These are phyloP conservation scores for Nannochloropsis salina DNA, from an alignment of 108 stramenopile genomes.

Conservation along the genomic window DNA sequence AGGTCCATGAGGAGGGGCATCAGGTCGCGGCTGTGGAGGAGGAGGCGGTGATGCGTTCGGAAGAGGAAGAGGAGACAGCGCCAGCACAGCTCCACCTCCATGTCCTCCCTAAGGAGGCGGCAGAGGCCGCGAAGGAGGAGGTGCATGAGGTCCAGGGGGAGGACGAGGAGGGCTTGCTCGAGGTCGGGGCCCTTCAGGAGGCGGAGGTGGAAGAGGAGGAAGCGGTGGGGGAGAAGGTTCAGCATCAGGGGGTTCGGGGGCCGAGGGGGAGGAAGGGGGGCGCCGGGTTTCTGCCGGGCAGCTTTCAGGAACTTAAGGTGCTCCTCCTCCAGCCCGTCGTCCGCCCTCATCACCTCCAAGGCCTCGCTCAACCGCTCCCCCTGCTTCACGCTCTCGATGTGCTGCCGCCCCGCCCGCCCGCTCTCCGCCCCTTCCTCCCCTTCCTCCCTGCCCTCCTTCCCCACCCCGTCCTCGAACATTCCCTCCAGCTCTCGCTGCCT, in stretches of 20 bases:
- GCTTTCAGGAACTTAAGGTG: constrained; percentile 24
- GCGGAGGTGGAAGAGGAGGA: constrained; percentile 61
- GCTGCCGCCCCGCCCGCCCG: constrained; percentile 72
- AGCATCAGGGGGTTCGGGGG: constrained; percentile 64
- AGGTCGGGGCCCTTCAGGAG: constrained; percentile 74
- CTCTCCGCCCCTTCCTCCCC: constrained; percentile 45
- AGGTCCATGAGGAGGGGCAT: background rate
- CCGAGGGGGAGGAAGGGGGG: constrained; percentile 22
- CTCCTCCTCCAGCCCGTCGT: constrained; percentile 31
- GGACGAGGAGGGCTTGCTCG: constrained; percentile 80
- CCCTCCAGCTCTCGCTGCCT: constrained; percentile 79
- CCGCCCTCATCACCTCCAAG: constrained; percentile 70
- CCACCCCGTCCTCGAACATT: constrained; percentile 69
- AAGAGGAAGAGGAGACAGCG: constrained; percentile 39
- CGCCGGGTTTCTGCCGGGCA: constrained; percentile 55
- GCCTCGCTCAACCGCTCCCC: constrained; percentile 92
- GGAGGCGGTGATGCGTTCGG: constrained; percentile 29
- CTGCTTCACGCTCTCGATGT: constrained; percentile 70
- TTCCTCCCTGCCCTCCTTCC: constrained; percentile 38
- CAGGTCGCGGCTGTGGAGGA: background rate
- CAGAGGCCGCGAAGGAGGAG: constrained; percentile 23
- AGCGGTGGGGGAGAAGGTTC: constrained; percentile 72
- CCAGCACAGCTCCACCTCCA: constrained; percentile 46
- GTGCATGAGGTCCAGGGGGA: constrained; percentile 59
- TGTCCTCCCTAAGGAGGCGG: constrained; percentile 29